These are phyloP conservation scores for Stentor coeruleus DNA, from an alignment of 73 alveolate genomes.

Conservation along the genomic window DNA sequence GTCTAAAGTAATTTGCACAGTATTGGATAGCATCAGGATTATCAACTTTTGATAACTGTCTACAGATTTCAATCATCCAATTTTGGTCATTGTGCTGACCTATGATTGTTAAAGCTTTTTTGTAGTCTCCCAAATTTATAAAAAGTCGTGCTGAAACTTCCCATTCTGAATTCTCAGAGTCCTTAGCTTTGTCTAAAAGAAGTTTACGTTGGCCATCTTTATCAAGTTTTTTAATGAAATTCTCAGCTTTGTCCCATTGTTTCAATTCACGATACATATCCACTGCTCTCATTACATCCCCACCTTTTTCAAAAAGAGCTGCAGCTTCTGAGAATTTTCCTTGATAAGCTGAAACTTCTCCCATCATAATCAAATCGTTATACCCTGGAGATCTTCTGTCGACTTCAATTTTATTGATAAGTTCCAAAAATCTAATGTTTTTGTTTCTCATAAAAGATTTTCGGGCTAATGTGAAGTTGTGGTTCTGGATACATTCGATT, in stretches of 20 bases:
- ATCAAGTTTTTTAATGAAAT: slow-evolving; percentile 55
- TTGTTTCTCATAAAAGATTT: slow-evolving; percentile 79
- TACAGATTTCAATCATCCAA: slow-evolving; percentile 78
- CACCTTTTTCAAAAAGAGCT: slow-evolving; percentile 62
- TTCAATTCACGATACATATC: slow-evolving; percentile 74
- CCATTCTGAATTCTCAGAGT: slow-evolving; percentile 76
- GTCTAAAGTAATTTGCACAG: slow-evolving; percentile 84
- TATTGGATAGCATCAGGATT: slow-evolving; percentile 75
- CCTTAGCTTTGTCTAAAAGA: slow-evolving; percentile 71
- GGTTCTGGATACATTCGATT: slow-evolving; percentile 80
- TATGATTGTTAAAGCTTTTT: slow-evolving; percentile 80
- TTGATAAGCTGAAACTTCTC: slow-evolving; percentile 81
- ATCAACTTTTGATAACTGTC: slow-evolving; percentile 65
- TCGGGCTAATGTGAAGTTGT: slow-evolving; percentile 85
- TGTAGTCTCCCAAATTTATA: slow-evolving; percentile 62
- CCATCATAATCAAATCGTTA: slow-evolving; percentile 46
- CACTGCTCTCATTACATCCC: slow-evolving; percentile 71
- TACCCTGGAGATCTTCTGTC: slow-evolving; percentile 32
- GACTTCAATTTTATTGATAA: slow-evolving; percentile 63
- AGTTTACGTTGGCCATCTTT: slow-evolving; percentile 49
- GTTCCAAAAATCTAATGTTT: slow-evolving; percentile 78
- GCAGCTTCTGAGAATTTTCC: slow-evolving; percentile 90
- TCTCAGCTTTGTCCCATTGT: slow-evolving; percentile 82
- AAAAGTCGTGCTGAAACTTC: slow-evolving; percentile 85
- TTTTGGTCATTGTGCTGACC: slow-evolving; percentile 80